Conservation (phyloP, 169 alveolate species). For the Miamiensis avidus region DNA sequence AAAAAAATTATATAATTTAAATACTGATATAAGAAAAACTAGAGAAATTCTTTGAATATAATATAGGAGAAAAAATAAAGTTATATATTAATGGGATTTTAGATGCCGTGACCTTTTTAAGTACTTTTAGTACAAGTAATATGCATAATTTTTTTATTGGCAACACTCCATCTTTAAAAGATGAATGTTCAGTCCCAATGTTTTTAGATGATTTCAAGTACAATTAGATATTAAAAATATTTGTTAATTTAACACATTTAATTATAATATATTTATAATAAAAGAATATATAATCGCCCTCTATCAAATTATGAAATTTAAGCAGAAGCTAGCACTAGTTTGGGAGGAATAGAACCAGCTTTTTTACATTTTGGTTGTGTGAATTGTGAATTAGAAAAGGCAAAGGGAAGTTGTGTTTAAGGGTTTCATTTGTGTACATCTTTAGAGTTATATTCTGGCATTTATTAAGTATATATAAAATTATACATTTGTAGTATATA, state of each 20-base stretch:
- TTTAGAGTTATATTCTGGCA: conserved; percentile 58
- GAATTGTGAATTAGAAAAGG: conserved; percentile 44
- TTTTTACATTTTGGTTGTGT: conserved; percentile 57
- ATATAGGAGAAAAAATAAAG: conserved; percentile 11
- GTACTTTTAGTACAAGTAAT: background rate
- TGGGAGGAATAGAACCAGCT: conserved; percentile 56
- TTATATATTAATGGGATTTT: conserved; percentile 50
- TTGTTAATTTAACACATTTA: no score
- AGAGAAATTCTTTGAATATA: no score
- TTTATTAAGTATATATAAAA: conserved; percentile 5
- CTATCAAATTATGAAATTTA: conserved; percentile 27
- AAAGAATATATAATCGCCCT: conserved; percentile 14
- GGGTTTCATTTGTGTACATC: conserved; percentile 64
- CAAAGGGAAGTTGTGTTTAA: conserved; percentile 43
- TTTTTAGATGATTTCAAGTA: conserved; percentile 43
- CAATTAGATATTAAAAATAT: no score
- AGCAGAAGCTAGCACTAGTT: conserved; percentile 39
- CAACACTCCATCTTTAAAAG: conserved; percentile 52
- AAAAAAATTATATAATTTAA: no score
- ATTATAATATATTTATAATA: no score
- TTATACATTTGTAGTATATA: no score
- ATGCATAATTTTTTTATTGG: conserved; percentile 40
- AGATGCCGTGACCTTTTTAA: conserved; percentile 25
- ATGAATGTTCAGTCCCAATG: conserved; percentile 27
- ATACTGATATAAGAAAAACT: background rate